Evolutionary conservation across 192 early-diverging fungal species (phyloP).

Genomic region (Rhizophlyctis rosea): DNA sequence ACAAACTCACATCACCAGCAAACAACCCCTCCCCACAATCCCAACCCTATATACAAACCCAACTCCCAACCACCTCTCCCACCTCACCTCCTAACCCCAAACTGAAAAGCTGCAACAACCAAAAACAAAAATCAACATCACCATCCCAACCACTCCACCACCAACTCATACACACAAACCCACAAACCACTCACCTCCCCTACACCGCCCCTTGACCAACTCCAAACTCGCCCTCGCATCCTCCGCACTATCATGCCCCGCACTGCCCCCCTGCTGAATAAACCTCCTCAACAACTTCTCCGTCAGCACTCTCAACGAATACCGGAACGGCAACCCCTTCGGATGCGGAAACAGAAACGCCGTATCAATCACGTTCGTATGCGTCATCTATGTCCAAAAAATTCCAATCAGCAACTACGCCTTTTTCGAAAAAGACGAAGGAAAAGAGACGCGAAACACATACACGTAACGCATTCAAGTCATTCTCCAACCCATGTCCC

Average conservation of each 20-base stretch:
- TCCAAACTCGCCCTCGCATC: constrained; percentile 68
- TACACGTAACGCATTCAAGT: constrained; percentile 58
- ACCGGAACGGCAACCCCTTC: constrained; percentile 48
- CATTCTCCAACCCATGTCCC: constrained; percentile 67
- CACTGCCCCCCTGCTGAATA: constrained; percentile 49
- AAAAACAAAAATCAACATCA: not conserved
- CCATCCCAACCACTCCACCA: not conserved
- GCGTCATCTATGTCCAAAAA: constrained; percentile 34
- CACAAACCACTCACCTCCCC: constrained; percentile 7
- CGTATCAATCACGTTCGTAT: constrained; percentile 66
- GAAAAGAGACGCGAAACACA: not conserved
- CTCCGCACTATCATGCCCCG: constrained; percentile 67
- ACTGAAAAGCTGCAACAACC: no score
- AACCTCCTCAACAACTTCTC: constrained; percentile 46
- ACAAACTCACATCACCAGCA: no score
- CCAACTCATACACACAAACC: not conserved
- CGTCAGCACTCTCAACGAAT: constrained; percentile 51
- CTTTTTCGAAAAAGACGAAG: constrained; percentile 9
- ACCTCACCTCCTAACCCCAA: no score
- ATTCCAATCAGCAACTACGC: not conserved
- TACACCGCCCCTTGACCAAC: constrained; percentile 55
- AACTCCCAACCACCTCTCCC: no score
- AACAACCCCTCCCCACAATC: no score
- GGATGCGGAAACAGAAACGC: constrained; percentile 54
- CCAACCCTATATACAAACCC: no score